Evolutionary conservation across 2,329 filamentous ascomycete species (phyloP).

Genomic region (Geoglossum cookeanum): DNA sequence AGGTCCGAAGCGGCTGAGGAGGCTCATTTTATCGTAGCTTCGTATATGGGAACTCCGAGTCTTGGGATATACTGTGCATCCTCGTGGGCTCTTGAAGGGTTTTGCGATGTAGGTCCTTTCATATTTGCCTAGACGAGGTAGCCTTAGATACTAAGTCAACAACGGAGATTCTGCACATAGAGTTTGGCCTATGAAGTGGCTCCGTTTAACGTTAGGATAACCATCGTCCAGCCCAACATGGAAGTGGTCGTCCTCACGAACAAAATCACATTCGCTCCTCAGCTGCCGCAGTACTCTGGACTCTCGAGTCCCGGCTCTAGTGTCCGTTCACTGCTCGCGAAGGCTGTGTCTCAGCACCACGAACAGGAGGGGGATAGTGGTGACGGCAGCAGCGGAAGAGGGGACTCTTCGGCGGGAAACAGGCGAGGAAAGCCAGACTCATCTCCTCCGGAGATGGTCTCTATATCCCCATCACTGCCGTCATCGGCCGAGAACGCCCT

Average conservation of each 20-base stretch:
- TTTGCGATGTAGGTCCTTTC: conserved; percentile 48
- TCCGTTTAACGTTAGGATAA: conserved; percentile 92
- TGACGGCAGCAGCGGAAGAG: conserved; percentile 8
- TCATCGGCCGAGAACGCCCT: conserved; percentile 49
- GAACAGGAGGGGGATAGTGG: background rate
- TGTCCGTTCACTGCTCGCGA: conserved; percentile 57
- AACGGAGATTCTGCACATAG: conserved; percentile 15
- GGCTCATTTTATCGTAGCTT: conserved; percentile 6
- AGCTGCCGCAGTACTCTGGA: conserved; percentile 49
- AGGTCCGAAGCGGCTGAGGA: background rate
- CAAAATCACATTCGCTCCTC: conserved; percentile 65
- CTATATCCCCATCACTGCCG: conserved; percentile 58
- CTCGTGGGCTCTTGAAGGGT: conserved; percentile 88
- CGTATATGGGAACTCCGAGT: conserved; percentile 76
- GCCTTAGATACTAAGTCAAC: background rate
- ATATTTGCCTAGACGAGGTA: conserved; percentile 5
- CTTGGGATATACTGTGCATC: conserved; percentile 81
- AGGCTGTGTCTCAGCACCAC: background rate
- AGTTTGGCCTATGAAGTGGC: conserved; percentile 84
- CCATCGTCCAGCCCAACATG: conserved; percentile 87
- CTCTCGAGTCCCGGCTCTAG: conserved; percentile 58
- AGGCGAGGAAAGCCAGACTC: background rate
- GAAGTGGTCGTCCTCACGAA: conserved; percentile 80
- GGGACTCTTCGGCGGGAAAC: conserved; percentile 6
- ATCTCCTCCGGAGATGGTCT: conserved; percentile 16